Evolutionary conservation across 257 asterid genomes (phyloP).

Genomic region (Solanum bulbocastanum): DNA sequence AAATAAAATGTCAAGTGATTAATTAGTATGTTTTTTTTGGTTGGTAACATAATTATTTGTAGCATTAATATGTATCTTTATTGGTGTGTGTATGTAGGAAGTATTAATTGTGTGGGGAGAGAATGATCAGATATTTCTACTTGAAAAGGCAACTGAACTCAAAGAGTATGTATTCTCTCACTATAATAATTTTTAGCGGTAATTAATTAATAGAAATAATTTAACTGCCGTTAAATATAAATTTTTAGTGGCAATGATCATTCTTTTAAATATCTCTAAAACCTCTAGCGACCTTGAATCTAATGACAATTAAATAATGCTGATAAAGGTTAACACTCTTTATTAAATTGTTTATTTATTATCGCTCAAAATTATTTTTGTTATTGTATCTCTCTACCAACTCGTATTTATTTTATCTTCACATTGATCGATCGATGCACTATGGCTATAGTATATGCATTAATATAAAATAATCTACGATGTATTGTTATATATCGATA

Average conservation of each 20-base stretch:
- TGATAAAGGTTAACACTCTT: too few species aligned
- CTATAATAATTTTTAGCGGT: too few species aligned
- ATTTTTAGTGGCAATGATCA: too few species aligned
- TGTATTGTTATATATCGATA: too few species aligned
- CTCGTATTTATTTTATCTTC: neutral
- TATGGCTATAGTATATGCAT: neutral
- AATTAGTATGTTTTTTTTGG: neutral
- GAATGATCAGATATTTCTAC: conserved; percentile 46
- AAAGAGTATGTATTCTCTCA: conserved; percentile 26
- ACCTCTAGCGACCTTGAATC: too few species aligned
- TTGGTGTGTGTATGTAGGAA: conserved; percentile 26
- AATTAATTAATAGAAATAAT: too few species aligned
- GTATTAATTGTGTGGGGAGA: conserved; percentile 88
- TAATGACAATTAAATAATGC: too few species aligned
- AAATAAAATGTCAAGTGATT: neutral
- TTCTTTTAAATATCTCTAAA: too few species aligned
- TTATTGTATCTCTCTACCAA: neutral
- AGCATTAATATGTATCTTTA: neutral
- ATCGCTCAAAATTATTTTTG: neutral
- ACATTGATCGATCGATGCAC: neutral
- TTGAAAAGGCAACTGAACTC: conserved; percentile 57
- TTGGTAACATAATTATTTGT: neutral
- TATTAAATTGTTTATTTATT: too few species aligned
- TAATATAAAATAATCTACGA: neutral
- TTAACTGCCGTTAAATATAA: too few species aligned